These are phyloP conservation scores for Geranium rotundifolium DNA, from an alignment of 345 rosid species.

Conservation along the genomic window DNA sequence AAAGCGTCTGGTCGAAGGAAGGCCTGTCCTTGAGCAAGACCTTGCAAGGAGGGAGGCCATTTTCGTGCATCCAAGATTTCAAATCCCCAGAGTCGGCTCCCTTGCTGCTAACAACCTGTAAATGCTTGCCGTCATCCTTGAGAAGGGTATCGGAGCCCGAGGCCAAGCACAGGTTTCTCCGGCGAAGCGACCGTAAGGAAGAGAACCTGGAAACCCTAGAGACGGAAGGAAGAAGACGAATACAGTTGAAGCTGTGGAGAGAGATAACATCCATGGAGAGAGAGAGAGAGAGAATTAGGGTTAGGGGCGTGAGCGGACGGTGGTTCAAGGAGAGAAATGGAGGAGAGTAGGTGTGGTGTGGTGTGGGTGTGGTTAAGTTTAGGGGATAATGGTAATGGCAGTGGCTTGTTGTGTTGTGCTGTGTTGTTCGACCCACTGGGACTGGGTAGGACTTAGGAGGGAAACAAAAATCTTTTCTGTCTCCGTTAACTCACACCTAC, in stretches of 20 bases:
- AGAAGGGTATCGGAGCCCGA: constrained; percentile 60
- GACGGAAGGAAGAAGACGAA: constrained; percentile 11
- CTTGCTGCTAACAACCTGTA: constrained; percentile 33
- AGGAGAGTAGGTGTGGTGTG: neutral
- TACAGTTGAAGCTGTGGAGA: constrained; percentile 22
- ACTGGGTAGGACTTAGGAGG: neutral
- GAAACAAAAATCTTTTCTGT: neutral
- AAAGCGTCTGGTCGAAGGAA: constrained; percentile 48
- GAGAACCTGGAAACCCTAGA: constrained; percentile 9
- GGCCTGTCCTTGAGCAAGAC: constrained; percentile 69
- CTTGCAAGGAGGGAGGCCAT: constrained; percentile 83
- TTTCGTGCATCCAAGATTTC: constrained; percentile 87
- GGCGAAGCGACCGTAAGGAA: constrained; percentile 21
- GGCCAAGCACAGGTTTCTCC: constrained; percentile 24
- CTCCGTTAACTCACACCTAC: neutral
- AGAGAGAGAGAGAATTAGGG: neutral
- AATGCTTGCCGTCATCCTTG: constrained; percentile 28
- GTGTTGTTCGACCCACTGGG: neutral
- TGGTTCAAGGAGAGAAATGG: neutral
- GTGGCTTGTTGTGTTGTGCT: neutral
- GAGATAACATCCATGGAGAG: constrained; percentile 27
- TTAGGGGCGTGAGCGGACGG: neutral
- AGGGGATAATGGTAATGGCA: neutral
- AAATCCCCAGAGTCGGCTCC: constrained; percentile 47
- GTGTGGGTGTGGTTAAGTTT: neutral